These are phyloP conservation scores for Jatropha curcas DNA, from an alignment of 345 rosid genomes.

Conservation along the genomic window DNA sequence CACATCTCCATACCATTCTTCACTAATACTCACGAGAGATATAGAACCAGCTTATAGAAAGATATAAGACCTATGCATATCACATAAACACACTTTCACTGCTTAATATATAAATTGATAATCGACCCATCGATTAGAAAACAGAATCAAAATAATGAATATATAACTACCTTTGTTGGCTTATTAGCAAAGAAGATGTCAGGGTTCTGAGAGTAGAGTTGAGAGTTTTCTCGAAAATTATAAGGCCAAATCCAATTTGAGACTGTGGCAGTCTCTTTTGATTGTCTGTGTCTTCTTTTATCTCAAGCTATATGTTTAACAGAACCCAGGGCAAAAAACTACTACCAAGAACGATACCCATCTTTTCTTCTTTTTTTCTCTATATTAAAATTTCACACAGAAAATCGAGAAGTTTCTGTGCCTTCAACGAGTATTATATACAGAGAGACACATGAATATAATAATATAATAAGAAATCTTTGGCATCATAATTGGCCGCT, in stretches of 20 bases:
- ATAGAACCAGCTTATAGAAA: too few relatives aligned
- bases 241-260: slow-evolving; percentile 89
- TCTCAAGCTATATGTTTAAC: background rate
- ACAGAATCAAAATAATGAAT: slow-evolving; percentile 4
- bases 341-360: slow-evolving; percentile 11
- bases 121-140: too few relatives aligned
- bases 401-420: background rate
- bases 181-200: slow-evolving; percentile 61
- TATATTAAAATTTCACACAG: background rate
- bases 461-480: too few relatives aligned
- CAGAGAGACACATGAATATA: too few relatives aligned
- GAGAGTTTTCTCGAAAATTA: slow-evolving; percentile 76
- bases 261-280: slow-evolving; percentile 64
- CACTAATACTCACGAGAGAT: too few relatives aligned
- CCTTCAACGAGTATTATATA: background rate
- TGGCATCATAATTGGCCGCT: too few relatives aligned
- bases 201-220: slow-evolving; percentile 79
- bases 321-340: slow-evolving; percentile 10
- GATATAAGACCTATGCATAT: too few relatives aligned
- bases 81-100: too few relatives aligned
- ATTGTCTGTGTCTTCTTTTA: background rate
- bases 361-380: background rate
- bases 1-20: too few relatives aligned
- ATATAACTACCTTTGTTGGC: slow-evolving; percentile 53
- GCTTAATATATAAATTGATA: too few relatives aligned